Evolutionary conservation across 31 red algal genomes (phyloP), one percentile per base, ranked within the genome.

Genomic region (Bonnemaisonia californica): DNA sequence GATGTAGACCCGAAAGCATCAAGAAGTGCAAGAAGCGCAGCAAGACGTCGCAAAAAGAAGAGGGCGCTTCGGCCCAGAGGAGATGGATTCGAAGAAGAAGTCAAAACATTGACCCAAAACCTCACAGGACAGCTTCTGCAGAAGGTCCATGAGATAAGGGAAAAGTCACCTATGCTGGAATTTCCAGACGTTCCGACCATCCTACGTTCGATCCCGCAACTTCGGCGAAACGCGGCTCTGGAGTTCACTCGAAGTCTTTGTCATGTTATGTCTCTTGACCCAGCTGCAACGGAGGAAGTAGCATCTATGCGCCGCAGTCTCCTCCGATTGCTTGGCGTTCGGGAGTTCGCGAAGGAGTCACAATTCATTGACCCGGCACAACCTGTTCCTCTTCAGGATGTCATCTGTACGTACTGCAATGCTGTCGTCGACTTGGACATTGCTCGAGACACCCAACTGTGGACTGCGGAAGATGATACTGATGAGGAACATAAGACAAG

Each of bases 401-500:
- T 96, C 39, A 89, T 91, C 22, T 96, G 93, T 40, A 78, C 79
- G 11, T 91, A 91, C 70, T 96, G 93, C 59, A 89, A 89, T 40
- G 79, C 83, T 29, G 93, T 96, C 35, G 93, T 89, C 26, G 88
- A 96, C 62, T 47, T 96, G 32, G 93, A 96, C 42, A 51, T 96
- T 36, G 89, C 93, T 16, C 83, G 89, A 16, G 93, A 96, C 37
- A 74, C 80, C 1, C 80, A 84, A 36, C 67, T 89, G 58, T 89
- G 87, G 87, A 66, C 69, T 62, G 19, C 21, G 11, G 30, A 70
- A 22, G 47, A n/a, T 16, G 89, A 77, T 5, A 36, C 41, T 9
- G 69, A 87, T 36, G 51, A 60, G 5, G 36, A 28, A 51, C 56
- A 37, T 1, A 30, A 55, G 18, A 33, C 84, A 22, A 60, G 41